Evolutionary conservation across 2,329 filamentous ascomycete species (phyloP), one percentile per base, ranked within the genome.

Genomic region (Plenodomus tracheiphilus): DNA sequence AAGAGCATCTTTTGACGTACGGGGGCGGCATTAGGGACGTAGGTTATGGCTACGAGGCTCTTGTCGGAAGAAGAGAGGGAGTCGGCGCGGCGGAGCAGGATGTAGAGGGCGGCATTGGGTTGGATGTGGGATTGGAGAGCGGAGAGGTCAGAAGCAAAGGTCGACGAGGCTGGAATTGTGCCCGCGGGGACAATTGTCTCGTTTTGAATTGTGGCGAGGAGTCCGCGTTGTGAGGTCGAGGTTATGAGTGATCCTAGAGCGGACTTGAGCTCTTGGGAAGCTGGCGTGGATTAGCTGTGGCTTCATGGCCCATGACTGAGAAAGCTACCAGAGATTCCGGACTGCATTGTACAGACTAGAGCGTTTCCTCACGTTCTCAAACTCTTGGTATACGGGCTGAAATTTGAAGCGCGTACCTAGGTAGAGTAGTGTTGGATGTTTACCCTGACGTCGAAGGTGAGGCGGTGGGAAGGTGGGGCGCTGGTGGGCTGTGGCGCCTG

Each of bases 1-100:
- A 93, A 92, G 18, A 94, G 81, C 86, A 90, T 94, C 79, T 94
- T 94, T 70, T 91, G 87, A 34, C 89, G 85, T 47, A 94, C 89
- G 21, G 86, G 87, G 34, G 89, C 89, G 1, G 83, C 69, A 71
- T 93, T 88, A 20, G 89, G 90, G 5, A 94, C 85, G 70, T 91
- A 94, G 30, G 88, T 91, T 30, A 92, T 77, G 39, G 86, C 87
- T 20, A 88, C 75, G 56, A 91, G 65, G 13, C 64, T 63, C 34
- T 68, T 67, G 45, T 69, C 59, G 11, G 62, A 32, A 1, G 66
- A 84, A 21, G 61, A 53, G 47, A 70, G 66, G 32, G 73, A 69
- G 43, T 84, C 78, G 69, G 86, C 80, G 46, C 86, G 85, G 41
- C 88, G 86, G 36, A 94, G 82, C 62, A 94, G 82, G 60, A 89